Evolutionary conservation across 495 filamentous ascomycete genomes (phyloP).

Genomic region (Immersiella caudata): DNA sequence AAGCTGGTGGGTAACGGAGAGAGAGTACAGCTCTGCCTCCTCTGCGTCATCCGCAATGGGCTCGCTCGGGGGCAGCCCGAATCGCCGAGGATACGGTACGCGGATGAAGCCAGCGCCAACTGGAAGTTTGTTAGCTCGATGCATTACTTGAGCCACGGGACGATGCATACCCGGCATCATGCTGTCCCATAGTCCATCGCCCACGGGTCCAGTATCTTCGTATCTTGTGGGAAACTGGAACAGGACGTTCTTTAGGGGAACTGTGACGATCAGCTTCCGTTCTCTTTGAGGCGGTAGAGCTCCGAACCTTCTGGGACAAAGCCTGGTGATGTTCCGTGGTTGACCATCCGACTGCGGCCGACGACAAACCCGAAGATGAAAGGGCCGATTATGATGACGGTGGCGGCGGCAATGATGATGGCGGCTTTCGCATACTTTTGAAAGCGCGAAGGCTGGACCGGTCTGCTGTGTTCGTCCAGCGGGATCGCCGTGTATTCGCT

Average conservation of each 20-base stretch:
- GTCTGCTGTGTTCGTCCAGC: background rate
- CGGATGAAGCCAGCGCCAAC: conserved; percentile 36
- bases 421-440: background rate
- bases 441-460: background rate
- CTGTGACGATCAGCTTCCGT: conserved; percentile 14
- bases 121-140: conserved; percentile 12
- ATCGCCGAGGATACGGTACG: conserved; percentile 32
- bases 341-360: conserved; percentile 6
- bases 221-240: conserved; percentile 33
- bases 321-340: background rate
- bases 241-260: conserved; percentile 27
- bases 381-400: background rate
- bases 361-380: background rate
- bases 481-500: conserved; percentile 8
- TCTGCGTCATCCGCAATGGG: conserved; percentile 23
- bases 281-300: background rate
- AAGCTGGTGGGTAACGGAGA: conserved; percentile 36
- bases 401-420: background rate
- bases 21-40: conserved; percentile 33
- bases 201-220: conserved; percentile 28
- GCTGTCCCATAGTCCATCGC: conserved; percentile 34
- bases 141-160: background rate
- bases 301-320: background rate
- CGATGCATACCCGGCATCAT: conserved; percentile 33
- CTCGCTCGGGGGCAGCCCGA: conserved; percentile 33